Conservation (phyloP, 495 filamentous ascomycete species). For the Lophiostoma macrostomum region DNA sequence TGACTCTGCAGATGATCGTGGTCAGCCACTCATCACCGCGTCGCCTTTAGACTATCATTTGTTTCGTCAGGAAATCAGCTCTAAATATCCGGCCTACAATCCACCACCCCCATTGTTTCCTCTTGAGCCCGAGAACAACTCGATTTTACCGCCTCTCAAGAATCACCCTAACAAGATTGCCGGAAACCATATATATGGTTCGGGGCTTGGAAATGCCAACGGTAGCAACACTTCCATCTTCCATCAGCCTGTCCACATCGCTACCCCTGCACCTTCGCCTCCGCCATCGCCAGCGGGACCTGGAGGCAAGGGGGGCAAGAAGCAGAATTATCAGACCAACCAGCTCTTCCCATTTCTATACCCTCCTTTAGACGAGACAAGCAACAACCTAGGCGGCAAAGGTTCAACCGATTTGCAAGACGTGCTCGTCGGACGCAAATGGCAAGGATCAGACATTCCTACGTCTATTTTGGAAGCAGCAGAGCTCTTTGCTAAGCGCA, state of each 20-base stretch:
- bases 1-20: conserved; percentile 41
- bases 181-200: conserved; percentile 32
- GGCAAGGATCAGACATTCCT: conserved; percentile 89
- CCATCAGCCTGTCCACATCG: conserved; percentile 94
- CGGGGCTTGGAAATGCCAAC: conserved; percentile 43
- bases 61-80: conserved; percentile 96
- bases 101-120: conserved; percentile 81
- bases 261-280: conserved; percentile 94
- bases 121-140: conserved; percentile 83
- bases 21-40: conserved; percentile 70
- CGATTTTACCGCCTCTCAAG: conserved; percentile 79
- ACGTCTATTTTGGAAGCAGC: conserved; percentile 95
- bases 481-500: conserved; percentile 80
- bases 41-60: conserved; percentile 94
- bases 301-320: conserved; percentile 91
- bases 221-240: conserved; percentile 72
- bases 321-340: conserved; percentile 99
- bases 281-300: conserved; percentile 85
- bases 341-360: conserved; percentile 98
- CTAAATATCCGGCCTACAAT: conserved; percentile 95
- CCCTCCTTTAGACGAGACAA: conserved; percentile 78
- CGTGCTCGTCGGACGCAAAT: conserved; percentile 69
- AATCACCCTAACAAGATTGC: conserved; percentile 59
- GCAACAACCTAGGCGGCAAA: conserved; percentile 83
- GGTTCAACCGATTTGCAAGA: conserved; percentile 74